Conservation (phyloP, 2,329 filamentous ascomycete species). For the Fusarium robinianum region DNA sequence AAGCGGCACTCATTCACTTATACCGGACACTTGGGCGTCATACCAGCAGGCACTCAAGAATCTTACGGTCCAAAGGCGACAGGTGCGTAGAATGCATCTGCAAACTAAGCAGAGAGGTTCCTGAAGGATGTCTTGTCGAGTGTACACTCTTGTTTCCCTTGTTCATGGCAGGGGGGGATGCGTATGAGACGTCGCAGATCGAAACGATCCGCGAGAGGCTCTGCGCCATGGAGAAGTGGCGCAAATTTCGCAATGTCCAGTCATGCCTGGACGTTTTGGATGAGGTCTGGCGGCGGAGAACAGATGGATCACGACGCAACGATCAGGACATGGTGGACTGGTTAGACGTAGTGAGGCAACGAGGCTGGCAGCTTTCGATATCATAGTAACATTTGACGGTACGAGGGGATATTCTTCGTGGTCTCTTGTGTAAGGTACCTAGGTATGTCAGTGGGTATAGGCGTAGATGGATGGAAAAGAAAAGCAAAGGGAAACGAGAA, state of each 20-base stretch:
- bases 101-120: not conserved
- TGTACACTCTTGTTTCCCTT: slow-evolving; percentile 22
- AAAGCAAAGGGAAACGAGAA: no score
- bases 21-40: slow-evolving; percentile 6
- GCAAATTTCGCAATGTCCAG: slow-evolving; percentile 10
- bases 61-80: not conserved
- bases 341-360: slow-evolving; percentile 8
- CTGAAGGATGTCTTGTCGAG: slow-evolving; percentile 14
- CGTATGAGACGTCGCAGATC: slow-evolving; percentile 7
- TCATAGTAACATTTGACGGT: not conserved
- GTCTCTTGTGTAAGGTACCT: no score
- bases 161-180: slow-evolving; percentile 23
- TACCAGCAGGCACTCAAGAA: not conserved
- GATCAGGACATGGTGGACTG: slow-evolving; percentile 6
- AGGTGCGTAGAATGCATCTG: slow-evolving; percentile 4
- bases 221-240: slow-evolving; percentile 3
- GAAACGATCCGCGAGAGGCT: slow-evolving; percentile 6
- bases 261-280: slow-evolving; percentile 9
- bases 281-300: slow-evolving; percentile 8
- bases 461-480: no score
- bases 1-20: slow-evolving; percentile 18
- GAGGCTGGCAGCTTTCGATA: slow-evolving; percentile 10
- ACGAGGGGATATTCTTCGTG: no score
- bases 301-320: not conserved
- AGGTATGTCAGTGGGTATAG: no score